Percentiles rank a stretch among this genome's conserved stretches.
phyloP scores from a whole-genome alignment of 1,284 basidiomycete genomes.

The Naganishia sp. region DNA sequence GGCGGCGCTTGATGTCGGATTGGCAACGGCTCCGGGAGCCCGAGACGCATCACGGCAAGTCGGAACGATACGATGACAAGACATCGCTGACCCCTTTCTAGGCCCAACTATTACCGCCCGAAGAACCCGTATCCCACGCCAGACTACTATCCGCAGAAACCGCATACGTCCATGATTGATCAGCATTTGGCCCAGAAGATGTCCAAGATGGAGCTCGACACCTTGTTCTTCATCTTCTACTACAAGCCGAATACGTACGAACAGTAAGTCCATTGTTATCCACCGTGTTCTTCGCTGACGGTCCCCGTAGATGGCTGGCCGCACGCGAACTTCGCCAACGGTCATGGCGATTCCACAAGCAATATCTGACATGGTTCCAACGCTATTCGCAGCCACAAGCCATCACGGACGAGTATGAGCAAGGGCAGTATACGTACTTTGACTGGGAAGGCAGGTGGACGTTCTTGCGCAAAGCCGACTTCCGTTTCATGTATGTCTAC shows the following conservation, averaged over 20 bases:
- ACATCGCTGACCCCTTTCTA: conserved; percentile 45
- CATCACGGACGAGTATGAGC: conserved; percentile 99
- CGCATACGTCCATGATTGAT: conserved; percentile 77
- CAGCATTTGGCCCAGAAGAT: conserved; percentile 67
- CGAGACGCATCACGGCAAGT: conserved; percentile 90
- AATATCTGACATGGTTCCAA: conserved; percentile 99
- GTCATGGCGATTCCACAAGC: conserved; percentile 99
- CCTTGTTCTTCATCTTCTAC: conserved; percentile 98
- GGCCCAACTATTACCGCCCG: conserved; percentile 95
- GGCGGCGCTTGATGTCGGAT: conserved; percentile 87
- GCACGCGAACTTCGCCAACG: conserved; percentile 97
- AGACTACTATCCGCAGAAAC: conserved; percentile 91
- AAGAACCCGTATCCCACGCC: conserved; percentile 89
- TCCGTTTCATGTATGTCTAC: conserved; percentile 68
- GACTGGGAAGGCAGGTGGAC: conserved; percentile 98
- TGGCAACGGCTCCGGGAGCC: conserved; percentile 84
- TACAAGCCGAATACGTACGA: conserved; percentile 96
- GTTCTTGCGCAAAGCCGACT: conserved; percentile 96
- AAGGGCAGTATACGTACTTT: conserved; percentile 96
- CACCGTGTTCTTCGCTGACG: conserved; percentile 21
- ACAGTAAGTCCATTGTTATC: conserved; percentile 63
- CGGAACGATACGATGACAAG: not conserved
- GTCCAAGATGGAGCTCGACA: conserved; percentile 92
- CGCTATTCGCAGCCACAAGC: conserved; percentile 97
- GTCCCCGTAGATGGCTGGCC: conserved; percentile 73